phyloP scores from a whole-genome alignment of 2,329 filamentous ascomycete species.

The Pseudogymnoascus sp. region DNA sequence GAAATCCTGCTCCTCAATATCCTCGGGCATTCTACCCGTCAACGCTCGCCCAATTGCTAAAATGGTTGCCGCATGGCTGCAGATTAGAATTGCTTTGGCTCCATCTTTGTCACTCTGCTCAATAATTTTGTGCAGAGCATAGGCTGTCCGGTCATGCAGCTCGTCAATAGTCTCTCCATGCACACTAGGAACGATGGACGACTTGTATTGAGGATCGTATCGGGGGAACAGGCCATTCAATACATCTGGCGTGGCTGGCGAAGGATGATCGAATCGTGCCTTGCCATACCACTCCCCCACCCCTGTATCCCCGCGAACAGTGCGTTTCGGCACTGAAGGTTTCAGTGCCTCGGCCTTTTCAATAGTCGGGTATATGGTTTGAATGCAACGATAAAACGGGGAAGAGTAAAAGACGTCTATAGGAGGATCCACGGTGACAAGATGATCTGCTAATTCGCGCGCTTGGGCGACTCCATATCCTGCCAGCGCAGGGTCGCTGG shows the following conservation, averaged over 20 bases:
- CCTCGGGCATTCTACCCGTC: constrained; percentile 69
- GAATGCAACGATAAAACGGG: constrained; percentile 80
- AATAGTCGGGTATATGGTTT: constrained; percentile 70
- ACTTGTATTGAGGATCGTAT: constrained; percentile 51
- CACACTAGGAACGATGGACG: constrained; percentile 59
- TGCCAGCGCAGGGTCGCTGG: constrained; percentile 80
- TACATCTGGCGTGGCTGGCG: constrained; percentile 56
- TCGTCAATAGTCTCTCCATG: constrained; percentile 73
- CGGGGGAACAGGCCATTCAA: constrained; percentile 62
- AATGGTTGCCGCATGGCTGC: constrained; percentile 81
- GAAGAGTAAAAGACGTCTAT: constrained; percentile 75
- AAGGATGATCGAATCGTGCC: constrained; percentile 78
- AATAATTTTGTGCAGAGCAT: constrained; percentile 63
- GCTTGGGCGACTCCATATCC: constrained; percentile 81
- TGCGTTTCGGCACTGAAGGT: constrained; percentile 24
- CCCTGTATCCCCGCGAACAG: constrained; percentile 49
- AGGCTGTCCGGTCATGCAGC: constrained; percentile 73
- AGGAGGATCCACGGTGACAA: constrained; percentile 55
- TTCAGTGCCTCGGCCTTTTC: constrained; percentile 34
- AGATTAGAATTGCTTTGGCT: constrained; percentile 67
- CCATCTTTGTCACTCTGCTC: constrained; percentile 63
- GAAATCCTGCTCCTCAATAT: constrained; percentile 71
- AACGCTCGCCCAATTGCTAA: constrained; percentile 79
- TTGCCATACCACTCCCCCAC: constrained; percentile 86
- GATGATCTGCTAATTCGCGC: constrained; percentile 62